Conservation (phyloP, 306 rosid genomes). For the Sicyos baderoa region DNA sequence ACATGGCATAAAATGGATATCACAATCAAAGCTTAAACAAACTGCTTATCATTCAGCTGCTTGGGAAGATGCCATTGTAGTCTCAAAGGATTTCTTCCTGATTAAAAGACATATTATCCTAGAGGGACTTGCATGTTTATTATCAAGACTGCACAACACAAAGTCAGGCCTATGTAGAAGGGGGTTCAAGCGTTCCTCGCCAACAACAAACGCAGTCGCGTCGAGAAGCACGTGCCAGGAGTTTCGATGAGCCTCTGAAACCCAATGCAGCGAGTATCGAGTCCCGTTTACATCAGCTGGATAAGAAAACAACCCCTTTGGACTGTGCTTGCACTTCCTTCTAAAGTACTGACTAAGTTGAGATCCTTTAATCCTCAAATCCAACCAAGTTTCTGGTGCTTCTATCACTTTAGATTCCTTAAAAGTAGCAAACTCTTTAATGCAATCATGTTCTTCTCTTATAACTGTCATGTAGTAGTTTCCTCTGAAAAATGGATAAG, state of each 20-base stretch:
- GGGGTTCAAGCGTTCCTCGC: constrained; percentile 56
- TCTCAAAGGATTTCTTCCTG: constrained; percentile 72
- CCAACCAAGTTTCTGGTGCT: constrained; percentile 41
- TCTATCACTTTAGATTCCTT: constrained; percentile 33
- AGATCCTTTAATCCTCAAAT: constrained; percentile 41
- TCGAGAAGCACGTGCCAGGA: constrained; percentile 88
- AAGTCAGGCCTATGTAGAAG: constrained; percentile 76
- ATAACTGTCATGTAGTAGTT: constrained; percentile 32
- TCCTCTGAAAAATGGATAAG: constrained; percentile 39
- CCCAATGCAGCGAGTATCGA: constrained; percentile 67
- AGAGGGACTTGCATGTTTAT: constrained; percentile 56
- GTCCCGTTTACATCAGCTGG: constrained; percentile 64
- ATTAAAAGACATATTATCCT: constrained; percentile 70
- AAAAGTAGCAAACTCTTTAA: constrained; percentile 26
- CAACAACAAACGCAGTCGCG: constrained; percentile 61
- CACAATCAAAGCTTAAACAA: background rate
- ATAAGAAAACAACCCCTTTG: constrained; percentile 74
- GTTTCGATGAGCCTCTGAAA: constrained; percentile 85
- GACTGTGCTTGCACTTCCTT: constrained; percentile 66
- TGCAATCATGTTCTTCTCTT: constrained; percentile 24
- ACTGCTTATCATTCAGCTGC: constrained; percentile 32
- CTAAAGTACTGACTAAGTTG: constrained; percentile 35
- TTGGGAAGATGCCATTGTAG: constrained; percentile 45
- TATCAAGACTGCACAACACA: constrained; percentile 65
- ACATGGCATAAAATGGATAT: background rate